A percentile compares a stretch with the other conserved stretches of the same genome.
Evolutionary conservation across 169 alveolate species (phyloP).

Genomic region (Amoebophrya sp.): DNA sequence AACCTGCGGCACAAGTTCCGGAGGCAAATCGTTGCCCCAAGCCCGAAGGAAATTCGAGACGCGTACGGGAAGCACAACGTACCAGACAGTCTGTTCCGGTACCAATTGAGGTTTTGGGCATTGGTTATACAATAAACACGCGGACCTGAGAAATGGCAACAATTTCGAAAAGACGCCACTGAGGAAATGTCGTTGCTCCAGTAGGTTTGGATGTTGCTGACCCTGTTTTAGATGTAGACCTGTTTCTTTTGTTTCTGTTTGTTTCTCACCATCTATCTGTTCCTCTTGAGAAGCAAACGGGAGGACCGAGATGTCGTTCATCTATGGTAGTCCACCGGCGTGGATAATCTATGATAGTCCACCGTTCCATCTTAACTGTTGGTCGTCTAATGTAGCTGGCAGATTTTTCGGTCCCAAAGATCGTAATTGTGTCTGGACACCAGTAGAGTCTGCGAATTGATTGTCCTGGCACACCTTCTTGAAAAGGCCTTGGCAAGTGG

Average conservation of each 20-base stretch:
- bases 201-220: background rate
- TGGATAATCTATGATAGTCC: background rate
- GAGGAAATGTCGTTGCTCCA: background rate
- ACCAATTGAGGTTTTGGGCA: background rate
- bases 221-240: too few relatives aligned
- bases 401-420: background rate
- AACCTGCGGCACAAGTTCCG: background rate
- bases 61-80: background rate
- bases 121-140: background rate
- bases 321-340: too few relatives aligned
- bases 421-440: background rate
- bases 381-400: background rate
- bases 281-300: too few relatives aligned
- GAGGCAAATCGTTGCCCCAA: background rate
- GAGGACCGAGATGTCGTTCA: too few relatives aligned
- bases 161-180: background rate
- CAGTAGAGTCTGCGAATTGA: background rate
- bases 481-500: background rate
- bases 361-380: background rate
- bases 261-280: too few relatives aligned
- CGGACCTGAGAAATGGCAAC: background rate
- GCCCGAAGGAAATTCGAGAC: background rate
- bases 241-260: too few relatives aligned
- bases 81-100: background rate
- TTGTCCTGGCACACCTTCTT: slow-evolving; percentile 8